phyloP scores from a whole-genome alignment of 2,329 filamentous ascomycete species.

The Drechslera avenae region DNA sequence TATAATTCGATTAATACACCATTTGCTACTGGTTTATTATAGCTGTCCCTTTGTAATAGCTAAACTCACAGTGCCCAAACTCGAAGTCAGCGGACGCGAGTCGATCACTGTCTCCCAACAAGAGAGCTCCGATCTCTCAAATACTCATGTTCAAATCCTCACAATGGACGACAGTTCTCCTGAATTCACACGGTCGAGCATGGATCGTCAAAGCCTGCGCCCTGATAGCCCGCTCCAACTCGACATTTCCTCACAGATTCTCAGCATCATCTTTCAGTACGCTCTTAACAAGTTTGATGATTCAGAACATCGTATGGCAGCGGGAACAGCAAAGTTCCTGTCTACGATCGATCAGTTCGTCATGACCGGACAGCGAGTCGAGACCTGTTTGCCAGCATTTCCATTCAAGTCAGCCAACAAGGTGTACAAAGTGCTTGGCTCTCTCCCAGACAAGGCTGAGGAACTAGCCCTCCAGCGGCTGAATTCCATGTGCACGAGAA shows the following conservation, averaged over 20 bases:
- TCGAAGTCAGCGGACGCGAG: no score
- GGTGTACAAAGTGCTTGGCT: slow-evolving; percentile 59
- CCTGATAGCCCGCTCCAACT: no score
- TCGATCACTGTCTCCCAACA: no score
- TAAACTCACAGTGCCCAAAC: no score
- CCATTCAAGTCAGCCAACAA: slow-evolving; percentile 68
- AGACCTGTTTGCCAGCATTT: slow-evolving; percentile 57
- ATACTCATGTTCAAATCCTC: no score
- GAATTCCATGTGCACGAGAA: slow-evolving; percentile 48
- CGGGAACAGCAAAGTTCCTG: slow-evolving; percentile 23
- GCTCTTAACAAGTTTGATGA: slow-evolving; percentile 35
- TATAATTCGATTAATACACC: no score
- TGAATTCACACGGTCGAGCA: no score
- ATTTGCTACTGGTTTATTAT: no score
- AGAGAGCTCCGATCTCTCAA: no score
- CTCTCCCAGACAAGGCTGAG: slow-evolving; percentile 52
- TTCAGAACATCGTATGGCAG: slow-evolving; percentile 17
- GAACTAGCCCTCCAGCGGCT: slow-evolving; percentile 50
- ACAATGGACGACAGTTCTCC: no score
- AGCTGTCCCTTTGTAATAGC: no score
- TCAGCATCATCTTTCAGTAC: slow-evolving; percentile 32
- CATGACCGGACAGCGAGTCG: slow-evolving; percentile 4
- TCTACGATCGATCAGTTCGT: slow-evolving; percentile 23
- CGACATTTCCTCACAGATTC: slow-evolving; percentile 7
- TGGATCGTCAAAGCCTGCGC: no score